phyloP scores from a whole-genome alignment of 106 monocot species.

The Dioscorea alata region DNA sequence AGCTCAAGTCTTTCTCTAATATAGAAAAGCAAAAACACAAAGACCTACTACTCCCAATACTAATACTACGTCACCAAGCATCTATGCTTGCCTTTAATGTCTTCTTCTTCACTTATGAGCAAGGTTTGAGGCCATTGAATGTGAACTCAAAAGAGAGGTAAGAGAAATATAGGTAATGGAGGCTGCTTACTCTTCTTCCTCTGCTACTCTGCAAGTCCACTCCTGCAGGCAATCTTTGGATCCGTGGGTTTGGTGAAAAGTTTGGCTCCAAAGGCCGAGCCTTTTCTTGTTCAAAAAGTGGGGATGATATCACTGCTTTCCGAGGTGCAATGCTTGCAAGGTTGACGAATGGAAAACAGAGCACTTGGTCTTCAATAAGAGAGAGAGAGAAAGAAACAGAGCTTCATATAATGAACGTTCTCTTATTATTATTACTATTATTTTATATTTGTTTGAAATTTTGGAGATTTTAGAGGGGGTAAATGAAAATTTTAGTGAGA shows the following conservation, averaged over 20 bases:
- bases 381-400: too few species aligned
- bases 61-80: not conserved
- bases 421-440: too few species aligned
- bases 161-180: not conserved
- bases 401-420: too few species aligned
- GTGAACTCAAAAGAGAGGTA: not conserved
- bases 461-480: too few species aligned
- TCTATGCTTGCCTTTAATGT: conserved; percentile 1
- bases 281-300: not conserved
- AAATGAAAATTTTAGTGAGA: too few species aligned
- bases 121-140: not conserved
- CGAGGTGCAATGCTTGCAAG: not conserved
- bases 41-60: not conserved
- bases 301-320: not conserved
- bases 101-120: not conserved
- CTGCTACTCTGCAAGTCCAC: too few species aligned
- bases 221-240: too few species aligned
- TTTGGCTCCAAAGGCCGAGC: not conserved
- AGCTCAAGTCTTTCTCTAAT: conserved; percentile 2
- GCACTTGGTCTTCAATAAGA: too few species aligned
- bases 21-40: conserved; percentile 6
- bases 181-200: not conserved
- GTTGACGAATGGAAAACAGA: not conserved
- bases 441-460: too few species aligned
- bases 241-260: too few species aligned